A percentile compares a stretch with the other conserved stretches of the same genome.
These are phyloP conservation scores for Tricholoma bakamatsutake DNA, from an alignment of 768 basidiomycete genomes.

Conservation along the genomic window DNA sequence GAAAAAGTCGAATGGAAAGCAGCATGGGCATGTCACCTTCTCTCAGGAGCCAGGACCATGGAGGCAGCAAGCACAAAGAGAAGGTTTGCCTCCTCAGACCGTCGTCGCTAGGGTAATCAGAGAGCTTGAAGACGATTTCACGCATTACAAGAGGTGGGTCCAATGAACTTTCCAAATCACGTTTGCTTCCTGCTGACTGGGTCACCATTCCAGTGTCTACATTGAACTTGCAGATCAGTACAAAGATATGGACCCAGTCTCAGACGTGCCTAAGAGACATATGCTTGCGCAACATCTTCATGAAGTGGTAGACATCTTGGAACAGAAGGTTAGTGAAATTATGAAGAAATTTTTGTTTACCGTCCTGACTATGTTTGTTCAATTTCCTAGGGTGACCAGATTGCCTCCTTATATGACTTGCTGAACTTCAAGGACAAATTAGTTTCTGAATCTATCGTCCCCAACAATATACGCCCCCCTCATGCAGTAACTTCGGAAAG, in stretches of 20 bases:
- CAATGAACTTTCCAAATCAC: not conserved
- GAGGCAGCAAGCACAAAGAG: constrained; percentile 24
- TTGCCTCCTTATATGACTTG: constrained; percentile 84
- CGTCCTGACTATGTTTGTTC: constrained; percentile 1
- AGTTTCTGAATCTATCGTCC: constrained; percentile 19
- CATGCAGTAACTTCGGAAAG: constrained; percentile 6
- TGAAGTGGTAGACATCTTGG: constrained; percentile 88
- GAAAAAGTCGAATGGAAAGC: constrained; percentile 23
- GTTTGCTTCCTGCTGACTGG: constrained; percentile 4
- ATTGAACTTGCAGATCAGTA: constrained; percentile 90
- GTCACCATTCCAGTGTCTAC: constrained; percentile 62
- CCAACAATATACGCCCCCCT: constrained; percentile 7
- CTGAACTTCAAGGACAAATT: constrained; percentile 72
- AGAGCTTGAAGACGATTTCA: constrained; percentile 93
- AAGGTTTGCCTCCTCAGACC: constrained; percentile 77
- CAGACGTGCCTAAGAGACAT: constrained; percentile 75
- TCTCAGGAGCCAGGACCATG: constrained; percentile 24
- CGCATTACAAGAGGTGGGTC: constrained; percentile 86
- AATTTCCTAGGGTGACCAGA: constrained; percentile 75
- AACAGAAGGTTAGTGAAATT: constrained; percentile 65
- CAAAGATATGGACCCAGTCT: constrained; percentile 79
- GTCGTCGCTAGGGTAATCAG: constrained; percentile 75
- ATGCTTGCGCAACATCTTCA: constrained; percentile 83
- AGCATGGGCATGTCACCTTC: constrained; percentile 22
- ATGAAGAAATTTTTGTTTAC: not conserved